phyloP scores from a whole-genome alignment of 768 basidiomycete genomes.

The Cubamyces sp. region DNA sequence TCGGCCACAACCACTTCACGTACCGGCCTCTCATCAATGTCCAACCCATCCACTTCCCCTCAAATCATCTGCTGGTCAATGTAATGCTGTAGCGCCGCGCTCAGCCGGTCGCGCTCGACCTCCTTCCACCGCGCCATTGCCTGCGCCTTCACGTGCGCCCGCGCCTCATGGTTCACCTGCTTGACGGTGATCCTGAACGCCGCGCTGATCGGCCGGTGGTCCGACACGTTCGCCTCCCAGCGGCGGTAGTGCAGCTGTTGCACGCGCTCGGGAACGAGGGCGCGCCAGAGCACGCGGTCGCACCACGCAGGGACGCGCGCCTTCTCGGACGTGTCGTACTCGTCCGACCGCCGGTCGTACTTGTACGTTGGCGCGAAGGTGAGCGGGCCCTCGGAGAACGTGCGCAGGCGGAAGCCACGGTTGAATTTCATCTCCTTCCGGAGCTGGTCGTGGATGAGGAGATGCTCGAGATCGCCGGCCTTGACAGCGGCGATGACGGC shows the following conservation, averaged over 20 bases:
- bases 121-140: slow-evolving; percentile 59
- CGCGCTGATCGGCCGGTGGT: slow-evolving; percentile 88
- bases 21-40: neutral
- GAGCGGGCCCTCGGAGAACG: slow-evolving; percentile 82
- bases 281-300: slow-evolving; percentile 86
- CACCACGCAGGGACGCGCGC: slow-evolving; percentile 94
- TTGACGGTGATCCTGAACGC: slow-evolving; percentile 78
- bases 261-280: slow-evolving; percentile 59
- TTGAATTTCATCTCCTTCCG: slow-evolving; percentile 87
- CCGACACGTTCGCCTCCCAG: slow-evolving; percentile 87
- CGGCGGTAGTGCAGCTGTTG: slow-evolving; percentile 71
- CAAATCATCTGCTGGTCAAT: slow-evolving; percentile 34
- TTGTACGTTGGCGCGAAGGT: slow-evolving; percentile 93
- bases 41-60: neutral
- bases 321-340: slow-evolving; percentile 91
- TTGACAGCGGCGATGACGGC: slow-evolving; percentile 72
- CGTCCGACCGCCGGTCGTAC: slow-evolving; percentile 77
- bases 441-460: slow-evolving; percentile 85
- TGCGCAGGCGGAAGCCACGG: slow-evolving; percentile 82
- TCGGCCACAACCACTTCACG: neutral
- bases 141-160: slow-evolving; percentile 58
- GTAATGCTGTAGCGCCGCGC: slow-evolving; percentile 40
- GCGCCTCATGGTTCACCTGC: slow-evolving; percentile 59
- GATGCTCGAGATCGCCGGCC: slow-evolving; percentile 62
- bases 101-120: slow-evolving; percentile 38